Base-by-base conservation (phyloP, 805 yeast species). In the Scheffersomyces stipitis region DNA sequence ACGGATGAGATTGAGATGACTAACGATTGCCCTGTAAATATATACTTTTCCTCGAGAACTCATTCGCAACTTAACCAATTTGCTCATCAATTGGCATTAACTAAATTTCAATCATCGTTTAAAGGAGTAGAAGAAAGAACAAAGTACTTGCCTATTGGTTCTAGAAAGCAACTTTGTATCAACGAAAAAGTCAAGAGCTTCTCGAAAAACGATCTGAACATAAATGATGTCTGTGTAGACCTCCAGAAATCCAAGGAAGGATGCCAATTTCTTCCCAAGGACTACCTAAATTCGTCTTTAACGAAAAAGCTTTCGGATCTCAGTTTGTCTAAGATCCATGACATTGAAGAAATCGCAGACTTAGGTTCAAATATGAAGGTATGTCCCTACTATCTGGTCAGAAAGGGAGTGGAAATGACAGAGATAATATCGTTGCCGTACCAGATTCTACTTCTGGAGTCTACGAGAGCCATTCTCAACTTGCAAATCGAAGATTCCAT, bases 31-130 rank as follows among this genome's bases (percentile, higher is more conserved):
- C 67, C 76, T 0, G 41, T 42, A 3, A 49, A 80, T 46, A 77
- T 90, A 1, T 76, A 62, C 47, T 89, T 81, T 53, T 73, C 95
- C 0, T 87, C 96, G 2, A 68, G 98, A 58, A 90, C 98, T 0
- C 97, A 90, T 52, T 86, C 96, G 0, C 98, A 90, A 55, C 64
- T 90, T 30, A 69, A 71, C 26, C 98, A 90, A 53, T 86, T 90
- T 52, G 77, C 88, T 0, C 74, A 77, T 12, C 96, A 91, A 48
- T 60, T 90, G 26, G 55, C 68, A 30, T 51, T 83, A 16, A 78
- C 95, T 0, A 44, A 62, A 0, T 82, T 87, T 38, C 83, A 84
- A 2, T 74, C 95, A 0, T 75, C 89, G 0, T 66, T 80, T 37
- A 61, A 49, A 12, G 65, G 58, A 2, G 28, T 62, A 0, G 41